Base-by-base conservation (phyloP, 768 basidiomycete species). In the Agaricus bisporus region DNA sequence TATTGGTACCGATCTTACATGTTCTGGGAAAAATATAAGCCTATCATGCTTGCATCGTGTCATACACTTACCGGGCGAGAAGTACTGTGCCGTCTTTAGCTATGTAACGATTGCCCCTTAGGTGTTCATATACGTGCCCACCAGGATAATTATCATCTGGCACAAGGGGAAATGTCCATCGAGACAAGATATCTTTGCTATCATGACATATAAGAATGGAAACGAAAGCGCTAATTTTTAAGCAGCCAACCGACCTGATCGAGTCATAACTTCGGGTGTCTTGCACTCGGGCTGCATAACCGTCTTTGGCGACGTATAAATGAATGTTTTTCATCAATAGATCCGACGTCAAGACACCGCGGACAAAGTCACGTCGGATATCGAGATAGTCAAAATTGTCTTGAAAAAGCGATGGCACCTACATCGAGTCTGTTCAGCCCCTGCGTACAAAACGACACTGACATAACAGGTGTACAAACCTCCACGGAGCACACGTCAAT, bases 351-450 rank as follows among this genome's bases (percentile, higher is more conserved):
- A 99, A 76, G 44, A 99, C 81, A 15, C 95, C 95, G 63, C 91
- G 90, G 14, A 98, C 88, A 62, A 99, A 97, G 69, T 98, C 93
- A 59, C 83, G 77, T 54, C 94, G 83, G 56, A 98, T 79, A 69
- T 95, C 92, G 12, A 85, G 83, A 63, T 95, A 98, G 70, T 98
- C 97, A 63, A 99, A 99, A 70, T 98, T 98, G 71, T 98, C 97
- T 66, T 95, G 93, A 72, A 98, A 99, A 4, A 98, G 67, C 1
- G 95, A 95, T 1, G 93, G 94, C 36, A 98, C 90, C 88, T 97
- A 17, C 35, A 61, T 12, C 47, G 51, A 54, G 38, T 38, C 54
- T 50, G 38, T 38, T 42, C 10, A 25, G 32, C 11, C 5, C 5
- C 32, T 6, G 49, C n/a, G 22, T 39, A 42, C 46, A 46, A 26